phyloP scores from a whole-genome alignment of 1,284 basidiomycete genomes.

The Rhizoctonia solani region DNA sequence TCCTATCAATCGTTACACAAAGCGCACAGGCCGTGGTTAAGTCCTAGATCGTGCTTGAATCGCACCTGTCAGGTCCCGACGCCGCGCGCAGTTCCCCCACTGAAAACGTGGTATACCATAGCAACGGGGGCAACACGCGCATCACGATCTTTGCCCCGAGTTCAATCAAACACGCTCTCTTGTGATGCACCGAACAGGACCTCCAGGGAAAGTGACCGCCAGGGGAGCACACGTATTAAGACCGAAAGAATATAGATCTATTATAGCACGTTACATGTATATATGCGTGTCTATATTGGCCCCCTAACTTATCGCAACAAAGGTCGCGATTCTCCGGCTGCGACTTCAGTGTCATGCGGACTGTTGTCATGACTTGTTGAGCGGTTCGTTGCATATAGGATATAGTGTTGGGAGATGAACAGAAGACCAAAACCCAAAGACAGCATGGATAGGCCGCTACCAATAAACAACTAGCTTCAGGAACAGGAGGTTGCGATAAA shows the following conservation, averaged over 20 bases:
- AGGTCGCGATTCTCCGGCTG: slow-evolving; percentile 13
- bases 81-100: not conserved
- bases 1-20: slow-evolving; percentile 26
- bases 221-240: too few species aligned
- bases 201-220: too few species aligned
- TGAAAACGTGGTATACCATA: slow-evolving; percentile 19
- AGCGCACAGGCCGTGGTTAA: not conserved
- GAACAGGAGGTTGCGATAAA: not conserved
- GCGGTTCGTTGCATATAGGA: slow-evolving; percentile 41
- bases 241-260: too few species aligned
- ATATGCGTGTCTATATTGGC: not conserved
- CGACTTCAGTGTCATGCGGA: not conserved
- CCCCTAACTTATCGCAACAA: slow-evolving; percentile 10
- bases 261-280: too few species aligned
- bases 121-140: not conserved
- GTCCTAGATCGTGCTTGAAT: not conserved
- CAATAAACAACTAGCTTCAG: not conserved
- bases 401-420: slow-evolving; percentile 48
- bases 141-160: not conserved
- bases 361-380: not conserved
- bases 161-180: not conserved
- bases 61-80: slow-evolving; percentile 29
- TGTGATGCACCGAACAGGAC: too few species aligned
- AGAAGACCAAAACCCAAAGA: slow-evolving; percentile 47
- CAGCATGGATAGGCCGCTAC: slow-evolving; percentile 46